Evolutionary conservation across 208 protist species (phyloP), one percentile per base, ranked within the genome.

Genomic region (Strigomonas culicis): DNA sequence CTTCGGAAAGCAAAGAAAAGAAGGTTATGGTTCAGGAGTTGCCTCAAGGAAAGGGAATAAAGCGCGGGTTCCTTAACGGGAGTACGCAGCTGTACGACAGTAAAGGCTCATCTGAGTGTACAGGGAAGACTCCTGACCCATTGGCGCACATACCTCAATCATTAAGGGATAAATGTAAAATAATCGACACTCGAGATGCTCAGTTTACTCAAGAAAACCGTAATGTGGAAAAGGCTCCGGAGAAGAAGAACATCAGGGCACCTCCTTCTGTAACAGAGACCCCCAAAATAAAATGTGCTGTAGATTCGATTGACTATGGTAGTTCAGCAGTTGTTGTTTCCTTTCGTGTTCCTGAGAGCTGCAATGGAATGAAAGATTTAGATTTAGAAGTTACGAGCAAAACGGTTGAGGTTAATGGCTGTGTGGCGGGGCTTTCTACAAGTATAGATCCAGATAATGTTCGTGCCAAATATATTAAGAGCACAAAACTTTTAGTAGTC

Each of bases 111-210:
- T 51, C 25, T 24, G 85, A 95, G 50, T 80, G 89, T 15, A 59
- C 67, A 39, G 73, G 74, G 11, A 84, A 80, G 22, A n/a, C 59
- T 0, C 59, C 61, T 25, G 89, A 95, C 67, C 77, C 77, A 4
- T 66, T 95, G 17, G 63, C 64, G 13, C 89, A 95, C 65, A 78
- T 95, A 55, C 89, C 89, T 39, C 66, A 81, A 41, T 82, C 75
- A 6, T 68, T 95, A 49, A 68, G 84, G 11, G 84, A 79, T 7
- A 87, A 71, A 31, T 95, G 89, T 72, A 75, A 86, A 52, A 79
- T 95, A 47, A 73, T 95, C 36, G 86, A 95, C 63, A 86, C 75
- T 1, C 66, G 81, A 24, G 41, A 77, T 39, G 7, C 34, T 13
- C 7, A 39, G 10, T 39, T 39, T 10, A 39, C 34, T 13, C 34